Evolutionary conservation across 1,139 yeast species (phyloP).

Genomic region (Scheffersomyces insectosa): DNA sequence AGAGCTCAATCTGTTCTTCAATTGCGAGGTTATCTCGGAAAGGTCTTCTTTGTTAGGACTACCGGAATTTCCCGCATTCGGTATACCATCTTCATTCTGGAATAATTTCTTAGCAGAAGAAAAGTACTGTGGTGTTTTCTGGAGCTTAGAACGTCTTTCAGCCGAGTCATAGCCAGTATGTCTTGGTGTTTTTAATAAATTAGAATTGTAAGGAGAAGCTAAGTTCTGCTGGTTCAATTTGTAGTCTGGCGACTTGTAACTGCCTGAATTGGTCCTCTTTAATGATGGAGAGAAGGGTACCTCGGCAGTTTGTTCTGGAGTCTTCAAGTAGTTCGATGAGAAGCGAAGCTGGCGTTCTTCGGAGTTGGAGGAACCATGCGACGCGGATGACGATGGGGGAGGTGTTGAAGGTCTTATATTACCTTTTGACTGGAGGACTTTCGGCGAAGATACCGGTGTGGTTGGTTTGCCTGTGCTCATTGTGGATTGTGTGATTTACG

Average conservation of each 20-base stretch:
- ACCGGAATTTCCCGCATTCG: constrained; percentile 12
- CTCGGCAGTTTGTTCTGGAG: constrained; percentile 30
- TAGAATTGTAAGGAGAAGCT: constrained; percentile 30
- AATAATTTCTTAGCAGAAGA: constrained; percentile 42
- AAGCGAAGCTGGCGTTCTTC: constrained; percentile 20
- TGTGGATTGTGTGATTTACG: neutral
- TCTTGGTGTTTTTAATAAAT: constrained; percentile 39
- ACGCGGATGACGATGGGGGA: constrained; percentile 19
- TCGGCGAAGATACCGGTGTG: constrained; percentile 39
- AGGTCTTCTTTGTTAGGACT: constrained; percentile 30
- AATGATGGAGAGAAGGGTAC: constrained; percentile 44
- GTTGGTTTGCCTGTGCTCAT: constrained; percentile 31
- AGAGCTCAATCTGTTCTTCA: constrained; percentile 38
- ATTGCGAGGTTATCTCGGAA: constrained; percentile 39
- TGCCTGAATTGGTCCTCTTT: constrained; percentile 35
- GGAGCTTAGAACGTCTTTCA: constrained; percentile 25
- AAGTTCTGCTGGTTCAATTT: constrained; percentile 25
- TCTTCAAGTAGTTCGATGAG: constrained; percentile 25
- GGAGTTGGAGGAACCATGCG: constrained; percentile 1
- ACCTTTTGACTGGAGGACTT: constrained; percentile 13
- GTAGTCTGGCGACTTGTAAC: constrained; percentile 35
- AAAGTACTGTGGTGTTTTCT: constrained; percentile 44
- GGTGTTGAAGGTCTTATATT: constrained; percentile 29
- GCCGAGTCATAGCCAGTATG: constrained; percentile 30
- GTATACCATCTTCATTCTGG: constrained; percentile 18